Conservation (phyloP, 148 eudicot species). For the Arbutus unedo region DNA sequence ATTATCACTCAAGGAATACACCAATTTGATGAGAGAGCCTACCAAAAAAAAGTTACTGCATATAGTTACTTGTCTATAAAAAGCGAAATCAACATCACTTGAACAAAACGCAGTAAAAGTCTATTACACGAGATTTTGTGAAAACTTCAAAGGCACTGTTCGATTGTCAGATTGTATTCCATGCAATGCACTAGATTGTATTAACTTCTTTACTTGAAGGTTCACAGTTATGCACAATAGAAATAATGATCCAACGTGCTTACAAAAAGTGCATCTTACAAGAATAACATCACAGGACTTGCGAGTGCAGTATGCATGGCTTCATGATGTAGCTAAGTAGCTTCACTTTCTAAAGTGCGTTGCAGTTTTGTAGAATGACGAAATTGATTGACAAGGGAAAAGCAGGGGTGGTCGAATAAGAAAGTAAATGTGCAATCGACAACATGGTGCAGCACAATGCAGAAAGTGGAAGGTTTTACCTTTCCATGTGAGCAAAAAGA, state of each 20-base stretch:
- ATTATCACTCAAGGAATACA: conserved; percentile 53
- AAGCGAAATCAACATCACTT: neutral
- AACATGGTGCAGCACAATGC: neutral
- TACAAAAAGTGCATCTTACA: neutral
- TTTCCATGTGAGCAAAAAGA: neutral
- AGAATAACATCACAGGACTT: neutral
- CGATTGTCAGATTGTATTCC: neutral
- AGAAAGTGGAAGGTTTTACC: neutral
- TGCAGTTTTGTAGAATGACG: neutral
- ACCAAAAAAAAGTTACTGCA: conserved; percentile 13
- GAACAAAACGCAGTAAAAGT: neutral
- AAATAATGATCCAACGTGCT: neutral
- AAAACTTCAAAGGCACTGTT: conserved; percentile 1
- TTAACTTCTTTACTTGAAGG: neutral
- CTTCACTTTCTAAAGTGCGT: neutral
- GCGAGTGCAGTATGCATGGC: neutral
- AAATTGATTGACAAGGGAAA: neutral
- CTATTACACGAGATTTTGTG: neutral
- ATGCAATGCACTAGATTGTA: no score
- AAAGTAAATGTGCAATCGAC: neutral
- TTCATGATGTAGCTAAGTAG: neutral
- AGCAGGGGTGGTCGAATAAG: neutral
- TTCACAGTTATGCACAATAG: neutral
- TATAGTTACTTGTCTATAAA: neutral
- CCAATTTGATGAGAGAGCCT: conserved; percentile 91